Conservation (phyloP, 2,329 filamentous ascomycete species). For the Rhynchosporium agropyri region DNA sequence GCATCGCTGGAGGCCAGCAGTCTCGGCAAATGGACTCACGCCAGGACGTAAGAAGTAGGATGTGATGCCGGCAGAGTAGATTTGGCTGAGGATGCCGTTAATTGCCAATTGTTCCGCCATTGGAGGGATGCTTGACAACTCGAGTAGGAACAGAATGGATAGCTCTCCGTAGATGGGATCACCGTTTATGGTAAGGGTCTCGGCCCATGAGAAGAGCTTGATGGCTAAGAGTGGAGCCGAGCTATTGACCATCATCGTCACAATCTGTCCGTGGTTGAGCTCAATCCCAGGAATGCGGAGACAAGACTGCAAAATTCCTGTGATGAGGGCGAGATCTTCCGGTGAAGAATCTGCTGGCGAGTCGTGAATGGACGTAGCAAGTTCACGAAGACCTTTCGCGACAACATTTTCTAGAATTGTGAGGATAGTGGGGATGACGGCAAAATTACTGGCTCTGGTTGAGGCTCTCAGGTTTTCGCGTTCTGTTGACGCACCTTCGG, state of each 20-base stretch:
- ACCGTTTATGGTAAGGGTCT: conserved; percentile 73
- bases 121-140: conserved; percentile 77
- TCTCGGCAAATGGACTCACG: conserved; percentile 78
- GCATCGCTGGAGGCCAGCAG: conserved; percentile 68
- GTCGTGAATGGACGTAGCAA: conserved; percentile 83
- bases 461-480: conserved; percentile 31
- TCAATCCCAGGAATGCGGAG: conserved; percentile 77
- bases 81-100: conserved; percentile 77
- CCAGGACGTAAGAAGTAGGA: conserved; percentile 71
- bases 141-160: conserved; percentile 84
- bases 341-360: conserved; percentile 65
- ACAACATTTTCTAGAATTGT: conserved; percentile 81
- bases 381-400: conserved; percentile 76
- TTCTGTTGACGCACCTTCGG: conserved; percentile 38
- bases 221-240: conserved; percentile 79
- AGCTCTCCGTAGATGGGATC: conserved; percentile 94
- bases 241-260: conserved; percentile 70
- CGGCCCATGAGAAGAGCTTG: conserved; percentile 91
- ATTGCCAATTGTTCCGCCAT: conserved; percentile 90
- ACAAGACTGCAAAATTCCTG: conserved; percentile 83
- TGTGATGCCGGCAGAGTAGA: conserved; percentile 78
- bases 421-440: conserved; percentile 49
- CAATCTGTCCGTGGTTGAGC: conserved; percentile 69
- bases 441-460: conserved; percentile 32
- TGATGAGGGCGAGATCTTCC: conserved; percentile 83